These are phyloP conservation scores for Cercospora sesami DNA, from an alignment of 2,329 filamentous ascomycete genomes.

Conservation along the genomic window DNA sequence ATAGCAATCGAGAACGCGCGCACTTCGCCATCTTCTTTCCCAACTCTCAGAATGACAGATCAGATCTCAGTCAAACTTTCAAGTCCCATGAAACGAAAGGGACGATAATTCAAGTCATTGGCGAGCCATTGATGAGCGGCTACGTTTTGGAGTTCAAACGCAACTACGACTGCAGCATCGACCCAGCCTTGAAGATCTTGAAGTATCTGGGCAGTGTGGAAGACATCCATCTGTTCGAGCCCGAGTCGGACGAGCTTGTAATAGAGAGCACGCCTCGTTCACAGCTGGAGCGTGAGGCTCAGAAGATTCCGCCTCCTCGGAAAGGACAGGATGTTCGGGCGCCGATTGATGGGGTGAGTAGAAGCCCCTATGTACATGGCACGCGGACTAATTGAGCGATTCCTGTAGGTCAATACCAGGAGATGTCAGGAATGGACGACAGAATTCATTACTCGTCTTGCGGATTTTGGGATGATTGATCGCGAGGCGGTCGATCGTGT, in stretches of 20 bases:
- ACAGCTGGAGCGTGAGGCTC: not conserved
- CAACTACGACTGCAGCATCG: slow-evolving; percentile 1
- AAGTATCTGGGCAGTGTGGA: not conserved
- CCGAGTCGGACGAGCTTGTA: not conserved
- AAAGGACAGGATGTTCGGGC: not conserved
- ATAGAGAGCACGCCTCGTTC: not conserved
- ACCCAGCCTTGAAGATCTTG: not conserved
- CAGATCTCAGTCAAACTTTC: not conserved
- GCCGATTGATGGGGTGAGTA: not conserved
- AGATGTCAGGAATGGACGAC: not conserved
- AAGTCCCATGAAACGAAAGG: not conserved
- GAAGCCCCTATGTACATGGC: too few relatives aligned
- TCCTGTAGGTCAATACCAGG: not conserved
- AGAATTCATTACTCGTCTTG: not conserved
- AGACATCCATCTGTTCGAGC: not conserved
- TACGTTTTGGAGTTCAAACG: not conserved
- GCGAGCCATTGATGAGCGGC: not conserved
- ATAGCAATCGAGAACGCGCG: not conserved
- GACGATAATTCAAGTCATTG: not conserved
- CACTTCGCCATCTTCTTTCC: not conserved
- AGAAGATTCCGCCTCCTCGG: not conserved
- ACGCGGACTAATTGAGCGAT: not conserved
- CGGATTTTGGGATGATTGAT: not conserved
- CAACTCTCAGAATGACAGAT: not conserved
- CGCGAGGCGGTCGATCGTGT: not conserved